A percentile compares a stretch with the other conserved stretches of the same genome.
phyloP scores from a whole-genome alignment of 345 rosid species.

The Geranium rotundifolium region DNA sequence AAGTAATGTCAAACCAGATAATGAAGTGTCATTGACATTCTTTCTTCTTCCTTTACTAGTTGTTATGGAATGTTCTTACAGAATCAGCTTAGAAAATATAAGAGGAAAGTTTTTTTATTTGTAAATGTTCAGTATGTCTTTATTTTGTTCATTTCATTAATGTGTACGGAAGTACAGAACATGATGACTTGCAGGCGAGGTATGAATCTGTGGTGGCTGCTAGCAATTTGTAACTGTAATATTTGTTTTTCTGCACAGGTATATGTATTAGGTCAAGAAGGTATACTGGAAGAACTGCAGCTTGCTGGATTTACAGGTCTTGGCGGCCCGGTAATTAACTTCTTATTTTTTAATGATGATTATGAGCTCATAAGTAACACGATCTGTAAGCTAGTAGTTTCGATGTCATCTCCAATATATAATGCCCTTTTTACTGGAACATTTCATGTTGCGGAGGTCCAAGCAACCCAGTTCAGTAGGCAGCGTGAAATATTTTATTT shows the following conservation, averaged over 20 bases:
- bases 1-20: too few relatives aligned
- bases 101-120: background rate
- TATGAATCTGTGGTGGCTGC: background rate
- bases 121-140: background rate
- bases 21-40: too few relatives aligned
- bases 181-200: background rate
- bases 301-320: conserved; percentile 64
- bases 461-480: background rate
- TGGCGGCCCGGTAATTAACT: conserved; percentile 74
- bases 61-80: background rate
- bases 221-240: background rate
- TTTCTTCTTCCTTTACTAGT: too few relatives aligned
- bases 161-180: background rate
- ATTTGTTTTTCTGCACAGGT: conserved; percentile 30
- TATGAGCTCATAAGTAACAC: background rate
- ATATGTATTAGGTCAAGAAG: conserved; percentile 82
- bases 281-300: conserved; percentile 60
- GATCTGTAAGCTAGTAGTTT: too few relatives aligned
- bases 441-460: background rate
- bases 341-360: background rate
- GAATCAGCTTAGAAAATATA: background rate
- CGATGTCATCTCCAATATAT: background rate
- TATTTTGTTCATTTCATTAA: background rate
- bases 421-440: background rate
- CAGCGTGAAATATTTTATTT: too few relatives aligned